Base-by-base conservation (phyloP, 306 rosid genomes). In the Mimosa pudica region DNA sequence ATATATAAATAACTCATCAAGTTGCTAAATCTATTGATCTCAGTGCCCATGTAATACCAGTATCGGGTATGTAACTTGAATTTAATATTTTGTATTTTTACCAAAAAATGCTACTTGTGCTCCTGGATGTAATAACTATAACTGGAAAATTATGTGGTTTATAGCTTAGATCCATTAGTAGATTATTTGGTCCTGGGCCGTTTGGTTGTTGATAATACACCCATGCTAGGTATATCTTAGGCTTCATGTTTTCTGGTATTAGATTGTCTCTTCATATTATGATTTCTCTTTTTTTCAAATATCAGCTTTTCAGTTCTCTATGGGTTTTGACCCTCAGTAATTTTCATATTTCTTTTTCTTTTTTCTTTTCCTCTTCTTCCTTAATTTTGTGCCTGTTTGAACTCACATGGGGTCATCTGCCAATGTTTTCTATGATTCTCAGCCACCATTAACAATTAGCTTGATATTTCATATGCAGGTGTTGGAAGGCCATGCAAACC, bases 401-500 rank as follows among this genome's bases (percentile, higher is more conserved):
- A 62, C 68, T 62, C 30, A 33, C 9, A 5, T 7, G 16, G 68
- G 32, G 42, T 62, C 42, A 12, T 76, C 76, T 73, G 72, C 12
- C 48, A 5, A 51, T 73, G 60, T 80, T 70, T 63, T 24, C 13
- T 73, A 49, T 64, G 67, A 74, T 78, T 82, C 77, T 55, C 65
- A 47, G 77, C 71, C 57, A 51, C 49, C 58, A 51, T 65, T 18
- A 75, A 48, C 60, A 16, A 46, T 69, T 71, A 63, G 68, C 72
- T 41, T 44, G 13, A 20, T 24, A 70, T 74, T 83, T 77, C 70
- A 17, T 89, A 72, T 88, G 84, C 90, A 92, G 97, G 58, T 77
- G 44, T 80, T 77, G 78, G 88, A 70, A 90, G 85, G 75, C 72
- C 81, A 10, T 49, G 84, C 62, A 89, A 84, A 85, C 83, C 86